Evolutionary conservation across 768 basidiomycete species (phyloP).

Genomic region (Psilocybe sp.): DNA sequence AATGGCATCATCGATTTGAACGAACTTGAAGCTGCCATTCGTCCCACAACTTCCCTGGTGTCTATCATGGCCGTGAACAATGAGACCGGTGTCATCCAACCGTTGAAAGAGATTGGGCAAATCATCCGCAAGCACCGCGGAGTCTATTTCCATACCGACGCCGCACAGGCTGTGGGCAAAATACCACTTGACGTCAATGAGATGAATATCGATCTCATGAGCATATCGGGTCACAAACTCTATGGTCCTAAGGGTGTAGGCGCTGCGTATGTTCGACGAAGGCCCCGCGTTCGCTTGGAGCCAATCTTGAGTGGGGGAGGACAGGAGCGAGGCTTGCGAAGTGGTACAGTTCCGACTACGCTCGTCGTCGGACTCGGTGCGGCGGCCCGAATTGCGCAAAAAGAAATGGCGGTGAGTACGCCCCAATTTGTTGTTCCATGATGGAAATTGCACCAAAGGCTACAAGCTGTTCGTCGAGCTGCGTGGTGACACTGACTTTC

Average conservation of each 20-base stretch:
- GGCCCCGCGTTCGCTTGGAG: constrained; percentile 91
- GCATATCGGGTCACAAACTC: constrained; percentile 95
- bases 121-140: constrained; percentile 85
- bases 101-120: constrained; percentile 90
- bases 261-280: constrained; percentile 87
- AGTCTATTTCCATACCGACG: constrained; percentile 95
- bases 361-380: constrained; percentile 93
- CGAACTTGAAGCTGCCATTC: constrained; percentile 81
- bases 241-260: constrained; percentile 98
- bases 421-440: constrained; percentile 20
- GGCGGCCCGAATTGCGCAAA: constrained; percentile 87
- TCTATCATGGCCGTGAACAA: constrained; percentile 99
- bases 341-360: constrained; percentile 89
- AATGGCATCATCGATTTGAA: constrained; percentile 82
- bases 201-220: constrained; percentile 93
- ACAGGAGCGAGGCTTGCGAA: constrained; percentile 92
- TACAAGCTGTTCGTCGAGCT: constrained; percentile 29
- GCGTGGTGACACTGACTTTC: constrained; percentile 33
- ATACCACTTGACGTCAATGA: constrained; percentile 91
- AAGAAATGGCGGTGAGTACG: constrained; percentile 86
- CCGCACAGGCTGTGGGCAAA: constrained; percentile 93
- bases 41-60: constrained; percentile 90
- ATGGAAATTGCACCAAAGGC: constrained; percentile 46
- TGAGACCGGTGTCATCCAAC: constrained; percentile 98
- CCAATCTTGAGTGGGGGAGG: constrained; percentile 95